These are phyloP conservation scores for Cerioporus squamosus DNA, from an alignment of 1,284 basidiomycete genomes.

Conservation along the genomic window DNA sequence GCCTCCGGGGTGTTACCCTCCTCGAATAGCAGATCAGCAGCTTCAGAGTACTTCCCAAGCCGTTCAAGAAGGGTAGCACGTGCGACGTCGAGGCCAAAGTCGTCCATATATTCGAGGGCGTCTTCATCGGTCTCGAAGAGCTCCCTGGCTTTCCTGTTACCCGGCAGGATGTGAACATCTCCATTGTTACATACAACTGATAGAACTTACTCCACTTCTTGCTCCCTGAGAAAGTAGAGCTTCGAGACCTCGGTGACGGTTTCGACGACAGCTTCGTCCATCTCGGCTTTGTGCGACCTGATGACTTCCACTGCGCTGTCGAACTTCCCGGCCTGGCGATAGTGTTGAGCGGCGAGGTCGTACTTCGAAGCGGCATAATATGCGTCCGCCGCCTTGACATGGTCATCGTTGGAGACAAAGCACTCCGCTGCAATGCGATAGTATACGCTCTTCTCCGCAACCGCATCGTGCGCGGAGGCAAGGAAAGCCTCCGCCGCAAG, in stretches of 20 bases:
- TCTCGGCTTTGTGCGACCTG: conserved; percentile 33
- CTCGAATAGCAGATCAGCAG: conserved; percentile 56
- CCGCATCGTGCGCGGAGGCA: conserved; percentile 40
- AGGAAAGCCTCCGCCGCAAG: conserved; percentile 55
- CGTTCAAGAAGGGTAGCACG: conserved; percentile 54
- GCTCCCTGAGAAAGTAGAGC: conserved; percentile 53
- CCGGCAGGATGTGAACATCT: too few species aligned
- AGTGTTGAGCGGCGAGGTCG: conserved; percentile 49
- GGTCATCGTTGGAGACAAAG: conserved; percentile 46
- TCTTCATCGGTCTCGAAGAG: conserved; percentile 60
- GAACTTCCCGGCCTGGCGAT: conserved; percentile 53
- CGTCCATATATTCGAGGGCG: conserved; percentile 59
- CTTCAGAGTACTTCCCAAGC: conserved; percentile 49
- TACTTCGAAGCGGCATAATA: conserved; percentile 51
- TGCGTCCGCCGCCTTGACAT: conserved; percentile 48
- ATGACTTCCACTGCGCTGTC: conserved; percentile 58
- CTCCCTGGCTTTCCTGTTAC: conserved; percentile 46
- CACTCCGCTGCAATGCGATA: conserved; percentile 58
- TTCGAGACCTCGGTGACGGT: conserved; percentile 52
- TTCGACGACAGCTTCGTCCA: conserved; percentile 41
- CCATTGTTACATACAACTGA: too few species aligned
- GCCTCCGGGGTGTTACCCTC: conserved; percentile 56
- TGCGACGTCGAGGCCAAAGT: conserved; percentile 56
- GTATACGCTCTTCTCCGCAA: conserved; percentile 40
- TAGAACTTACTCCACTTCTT: conserved; percentile 47